phyloP scores from a whole-genome alignment of 305 asterid genomes.

The Fraxinus sp. region DNA sequence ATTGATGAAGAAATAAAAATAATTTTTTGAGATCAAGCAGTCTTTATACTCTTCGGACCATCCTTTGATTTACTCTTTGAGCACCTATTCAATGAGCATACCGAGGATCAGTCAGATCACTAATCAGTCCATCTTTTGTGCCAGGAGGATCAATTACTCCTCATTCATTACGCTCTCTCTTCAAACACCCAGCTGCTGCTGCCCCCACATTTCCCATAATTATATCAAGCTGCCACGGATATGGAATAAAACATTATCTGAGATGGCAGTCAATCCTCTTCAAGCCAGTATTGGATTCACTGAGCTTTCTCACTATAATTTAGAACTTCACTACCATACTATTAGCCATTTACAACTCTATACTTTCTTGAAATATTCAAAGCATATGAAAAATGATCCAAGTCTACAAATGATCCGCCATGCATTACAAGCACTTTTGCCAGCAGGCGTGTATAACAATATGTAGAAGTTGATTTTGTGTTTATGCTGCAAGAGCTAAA shows the following conservation, averaged over 20 bases:
- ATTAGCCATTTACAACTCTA: background rate
- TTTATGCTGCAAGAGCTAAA: conserved; percentile 20
- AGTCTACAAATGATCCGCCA: background rate
- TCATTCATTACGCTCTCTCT: background rate
- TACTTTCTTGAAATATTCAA: background rate
- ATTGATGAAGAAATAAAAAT: background rate
- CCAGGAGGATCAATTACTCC: background rate
- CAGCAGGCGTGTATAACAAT: background rate
- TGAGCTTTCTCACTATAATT: background rate
- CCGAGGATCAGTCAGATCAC: background rate
- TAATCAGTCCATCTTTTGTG: background rate
- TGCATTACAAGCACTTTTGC: background rate
- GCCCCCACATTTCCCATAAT: background rate
- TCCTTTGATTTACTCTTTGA: background rate
- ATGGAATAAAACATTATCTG: background rate
- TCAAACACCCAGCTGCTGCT: background rate
- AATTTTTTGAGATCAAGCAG: background rate
- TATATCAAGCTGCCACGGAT: background rate
- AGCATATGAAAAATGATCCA: background rate
- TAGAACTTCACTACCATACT: background rate
- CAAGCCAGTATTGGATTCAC: background rate
- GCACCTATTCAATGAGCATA: background rate
- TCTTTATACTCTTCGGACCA: too few species aligned
- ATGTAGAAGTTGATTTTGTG: background rate
- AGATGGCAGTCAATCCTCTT: background rate